Percentiles rank a stretch among this genome's conserved stretches.
Conservation (phyloP, 331 rosid species). For the Quercus lobata region DNA sequence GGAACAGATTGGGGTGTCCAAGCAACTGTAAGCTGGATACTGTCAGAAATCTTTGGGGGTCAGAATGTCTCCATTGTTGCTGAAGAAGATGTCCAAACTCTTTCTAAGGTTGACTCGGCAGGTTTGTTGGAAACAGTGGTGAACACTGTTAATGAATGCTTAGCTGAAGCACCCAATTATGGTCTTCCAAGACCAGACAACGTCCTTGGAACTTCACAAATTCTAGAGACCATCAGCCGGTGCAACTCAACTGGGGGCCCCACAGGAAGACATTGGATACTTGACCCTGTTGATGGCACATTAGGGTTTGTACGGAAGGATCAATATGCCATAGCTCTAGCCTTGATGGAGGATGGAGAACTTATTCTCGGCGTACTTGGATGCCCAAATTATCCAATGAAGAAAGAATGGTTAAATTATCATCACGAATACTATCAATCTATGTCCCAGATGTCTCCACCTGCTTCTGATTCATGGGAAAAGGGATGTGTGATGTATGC, state of each 20-base stretch:
- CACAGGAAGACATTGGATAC: conserved; percentile 77
- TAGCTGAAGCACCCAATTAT: conserved; percentile 67
- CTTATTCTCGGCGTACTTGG: conserved; percentile 93
- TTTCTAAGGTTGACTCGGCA: conserved; percentile 54
- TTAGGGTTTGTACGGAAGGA: conserved; percentile 90
- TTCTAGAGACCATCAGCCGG: conserved; percentile 74
- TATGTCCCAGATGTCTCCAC: conserved; percentile 63
- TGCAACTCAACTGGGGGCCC: conserved; percentile 84
- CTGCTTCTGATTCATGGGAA: conserved; percentile 80
- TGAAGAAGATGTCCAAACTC: conserved; percentile 83
- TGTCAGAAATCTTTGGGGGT: conserved; percentile 68
- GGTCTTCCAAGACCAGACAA: conserved; percentile 62
- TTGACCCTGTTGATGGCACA: conserved; percentile 97
- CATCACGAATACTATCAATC: conserved; percentile 79
- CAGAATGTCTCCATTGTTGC: conserved; percentile 74
- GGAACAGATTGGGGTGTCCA: conserved; percentile 92
- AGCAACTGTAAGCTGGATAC: conserved; percentile 86
- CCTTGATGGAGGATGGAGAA: conserved; percentile 84
- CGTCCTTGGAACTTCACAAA: conserved; percentile 50
- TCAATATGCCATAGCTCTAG: conserved; percentile 93
- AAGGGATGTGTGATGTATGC: conserved; percentile 93
- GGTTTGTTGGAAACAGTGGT: conserved; percentile 60
- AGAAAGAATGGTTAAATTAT: conserved; percentile 82
- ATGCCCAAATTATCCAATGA: conserved; percentile 96
- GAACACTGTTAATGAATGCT: conserved; percentile 69